These are phyloP conservation scores for Daldinia bambusicola DNA, from an alignment of 495 filamentous ascomycete genomes.

Conservation along the genomic window DNA sequence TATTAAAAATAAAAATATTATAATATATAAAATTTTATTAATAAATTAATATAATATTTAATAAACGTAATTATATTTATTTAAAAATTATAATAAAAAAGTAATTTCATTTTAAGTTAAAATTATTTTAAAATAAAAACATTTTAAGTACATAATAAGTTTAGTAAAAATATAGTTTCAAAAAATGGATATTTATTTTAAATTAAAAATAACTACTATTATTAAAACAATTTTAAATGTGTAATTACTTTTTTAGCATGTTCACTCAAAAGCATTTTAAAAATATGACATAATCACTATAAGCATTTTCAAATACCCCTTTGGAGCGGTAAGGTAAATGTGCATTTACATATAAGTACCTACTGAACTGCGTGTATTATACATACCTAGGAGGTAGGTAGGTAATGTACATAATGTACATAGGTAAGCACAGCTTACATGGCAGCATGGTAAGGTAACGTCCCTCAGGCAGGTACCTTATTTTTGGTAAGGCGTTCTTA, in stretches of 20 bases:
- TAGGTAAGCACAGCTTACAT: neutral
- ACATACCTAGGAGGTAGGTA: no score
- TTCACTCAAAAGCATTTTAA: neutral
- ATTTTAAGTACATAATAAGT: neutral
- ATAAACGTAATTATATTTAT: neutral
- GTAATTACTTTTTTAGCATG: neutral
- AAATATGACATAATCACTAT: neutral
- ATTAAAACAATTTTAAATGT: neutral
- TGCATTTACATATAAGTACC: no score
- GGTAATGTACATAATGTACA: neutral
- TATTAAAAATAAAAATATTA: neutral
- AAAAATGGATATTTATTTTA: neutral
- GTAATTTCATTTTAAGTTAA: neutral
- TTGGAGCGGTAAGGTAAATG: neutral
- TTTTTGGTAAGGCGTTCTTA: conserved; percentile 12
- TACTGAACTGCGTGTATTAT: no score
- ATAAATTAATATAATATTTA: conserved; percentile 2
- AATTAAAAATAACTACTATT: neutral
- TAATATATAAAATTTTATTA: neutral
- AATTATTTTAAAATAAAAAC: neutral
- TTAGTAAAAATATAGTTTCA: neutral
- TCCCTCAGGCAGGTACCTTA: conserved; percentile 8
- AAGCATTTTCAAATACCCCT: neutral
- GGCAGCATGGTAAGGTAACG: neutral
- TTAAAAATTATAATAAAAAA: neutral